Percentiles rank a stretch among this genome's conserved stretches.
Evolutionary conservation across 2,329 filamentous ascomycete genomes (phyloP).

Genomic region (Hirsutella minnesotensis): DNA sequence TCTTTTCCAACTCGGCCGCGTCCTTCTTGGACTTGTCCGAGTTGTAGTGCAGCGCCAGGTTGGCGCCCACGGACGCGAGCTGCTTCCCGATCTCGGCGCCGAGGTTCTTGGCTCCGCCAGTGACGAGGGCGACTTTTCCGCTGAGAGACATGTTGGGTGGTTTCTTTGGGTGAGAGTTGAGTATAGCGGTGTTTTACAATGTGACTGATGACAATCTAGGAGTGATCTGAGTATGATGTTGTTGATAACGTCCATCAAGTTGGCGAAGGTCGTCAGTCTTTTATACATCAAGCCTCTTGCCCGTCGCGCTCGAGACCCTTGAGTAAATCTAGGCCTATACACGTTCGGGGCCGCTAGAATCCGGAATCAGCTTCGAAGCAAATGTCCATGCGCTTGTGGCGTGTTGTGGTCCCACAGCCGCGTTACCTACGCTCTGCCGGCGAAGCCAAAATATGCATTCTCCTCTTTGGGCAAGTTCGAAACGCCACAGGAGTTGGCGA

Average conservation of each 20-base stretch:
- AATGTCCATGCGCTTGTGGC: background rate
- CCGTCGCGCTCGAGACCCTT: too few species aligned
- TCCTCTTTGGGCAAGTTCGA: background rate
- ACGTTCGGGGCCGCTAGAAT: too few species aligned
- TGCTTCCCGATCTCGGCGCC: conserved; percentile 46
- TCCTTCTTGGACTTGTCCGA: conserved; percentile 24
- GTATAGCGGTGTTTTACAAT: too few species aligned
- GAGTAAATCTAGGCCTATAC: too few species aligned
- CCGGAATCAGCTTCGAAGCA: too few species aligned
- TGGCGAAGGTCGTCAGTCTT: too few species aligned
- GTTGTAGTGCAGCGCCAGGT: conserved; percentile 47
- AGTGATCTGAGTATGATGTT: too few species aligned
- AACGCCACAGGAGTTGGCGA: background rate
- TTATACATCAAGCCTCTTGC: too few species aligned
- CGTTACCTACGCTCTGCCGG: background rate
- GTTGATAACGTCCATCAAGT: too few species aligned
- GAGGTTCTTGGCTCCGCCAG: conserved; percentile 46
- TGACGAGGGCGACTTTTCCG: conserved; percentile 36
- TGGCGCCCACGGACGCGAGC: conserved; percentile 42
- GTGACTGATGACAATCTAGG: too few species aligned
- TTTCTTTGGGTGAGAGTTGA: background rate
- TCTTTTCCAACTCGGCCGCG: conserved; percentile 21
- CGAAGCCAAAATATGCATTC: background rate
- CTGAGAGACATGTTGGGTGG: conserved; percentile 19
- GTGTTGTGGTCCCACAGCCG: background rate